These are phyloP conservation scores for Trametes versicolor DNA, from an alignment of 1,284 basidiomycete species.

Conservation along the genomic window DNA sequence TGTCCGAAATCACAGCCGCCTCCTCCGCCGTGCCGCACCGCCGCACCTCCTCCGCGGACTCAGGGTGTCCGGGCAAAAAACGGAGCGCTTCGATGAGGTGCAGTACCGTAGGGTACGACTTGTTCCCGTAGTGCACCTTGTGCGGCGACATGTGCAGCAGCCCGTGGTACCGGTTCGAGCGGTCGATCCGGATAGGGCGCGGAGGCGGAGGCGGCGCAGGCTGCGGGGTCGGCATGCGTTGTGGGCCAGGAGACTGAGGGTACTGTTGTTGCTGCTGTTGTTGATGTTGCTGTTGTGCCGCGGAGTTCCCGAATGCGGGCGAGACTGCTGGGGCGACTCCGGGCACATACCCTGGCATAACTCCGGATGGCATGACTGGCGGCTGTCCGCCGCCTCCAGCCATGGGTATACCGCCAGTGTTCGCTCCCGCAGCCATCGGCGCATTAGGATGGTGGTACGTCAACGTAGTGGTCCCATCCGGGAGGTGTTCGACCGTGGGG, in stretches of 20 bases:
- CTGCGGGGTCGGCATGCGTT: slow-evolving; percentile 14
- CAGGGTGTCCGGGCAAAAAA: slow-evolving; percentile 58
- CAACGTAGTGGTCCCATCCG: slow-evolving; percentile 33
- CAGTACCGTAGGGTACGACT: slow-evolving; percentile 67
- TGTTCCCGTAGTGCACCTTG: slow-evolving; percentile 58
- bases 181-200: slow-evolving; percentile 31
- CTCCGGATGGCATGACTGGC: slow-evolving; percentile 12
- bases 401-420: slow-evolving; percentile 1
- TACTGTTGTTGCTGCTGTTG: not conserved
- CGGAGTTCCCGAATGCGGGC: slow-evolving; percentile 7
- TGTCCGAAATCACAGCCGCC: slow-evolving; percentile 58
- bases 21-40: slow-evolving; percentile 54
- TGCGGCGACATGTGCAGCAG: slow-evolving; percentile 70
- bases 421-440: slow-evolving; percentile 9
- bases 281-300: not conserved
- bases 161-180: slow-evolving; percentile 41
- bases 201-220: slow-evolving; percentile 21
- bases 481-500: slow-evolving; percentile 32
- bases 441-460: slow-evolving; percentile 31
- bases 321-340: slow-evolving; percentile 7
- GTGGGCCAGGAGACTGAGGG: slow-evolving; percentile 1
- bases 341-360: slow-evolving; percentile 29
- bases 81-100: slow-evolving; percentile 77
- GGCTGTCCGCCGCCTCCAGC: slow-evolving; percentile 7
- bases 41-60: slow-evolving; percentile 64